These are phyloP conservation scores for Fusarium proliferatum DNA, from an alignment of 2,329 filamentous ascomycete genomes.

Conservation along the genomic window DNA sequence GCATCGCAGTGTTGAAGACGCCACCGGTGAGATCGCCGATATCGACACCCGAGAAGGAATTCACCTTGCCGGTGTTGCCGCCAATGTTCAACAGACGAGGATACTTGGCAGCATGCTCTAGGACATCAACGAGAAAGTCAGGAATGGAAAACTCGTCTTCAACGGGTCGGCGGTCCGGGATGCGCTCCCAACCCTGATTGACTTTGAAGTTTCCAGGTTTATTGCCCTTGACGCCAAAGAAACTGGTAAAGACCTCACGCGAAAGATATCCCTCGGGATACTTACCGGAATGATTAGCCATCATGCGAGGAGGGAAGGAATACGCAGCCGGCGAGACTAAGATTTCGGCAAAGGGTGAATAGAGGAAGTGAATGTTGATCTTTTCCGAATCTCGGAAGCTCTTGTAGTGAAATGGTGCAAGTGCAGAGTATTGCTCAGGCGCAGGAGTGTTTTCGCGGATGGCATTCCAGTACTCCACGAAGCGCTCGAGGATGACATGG, in stretches of 20 bases:
- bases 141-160: neutral
- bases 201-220: constrained; percentile 18
- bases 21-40: constrained; percentile 52
- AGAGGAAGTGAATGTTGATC: constrained; percentile 13
- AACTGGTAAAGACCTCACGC: constrained; percentile 1
- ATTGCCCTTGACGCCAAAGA: constrained; percentile 1
- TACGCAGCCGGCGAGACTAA: constrained; percentile 7
- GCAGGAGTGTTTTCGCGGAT: constrained; percentile 7
- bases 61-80: constrained; percentile 1
- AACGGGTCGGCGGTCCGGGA: neutral
- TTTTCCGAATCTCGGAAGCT: constrained; percentile 53
- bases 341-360: neutral
- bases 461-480: constrained; percentile 43
- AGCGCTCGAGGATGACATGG: constrained; percentile 61
- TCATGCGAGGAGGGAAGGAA: constrained; percentile 11
- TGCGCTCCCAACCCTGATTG: constrained; percentile 13
- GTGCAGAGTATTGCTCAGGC: constrained; percentile 1
- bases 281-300: constrained; percentile 7
- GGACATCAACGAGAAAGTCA: constrained; percentile 6
- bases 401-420: constrained; percentile 43
- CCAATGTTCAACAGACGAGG: constrained; percentile 5
- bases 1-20: constrained; percentile 53
- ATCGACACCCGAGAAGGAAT: neutral
- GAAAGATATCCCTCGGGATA: constrained; percentile 11
- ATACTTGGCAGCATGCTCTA: neutral